phyloP scores from a whole-genome alignment of 768 basidiomycete species.

The Suillus tomentosus region DNA sequence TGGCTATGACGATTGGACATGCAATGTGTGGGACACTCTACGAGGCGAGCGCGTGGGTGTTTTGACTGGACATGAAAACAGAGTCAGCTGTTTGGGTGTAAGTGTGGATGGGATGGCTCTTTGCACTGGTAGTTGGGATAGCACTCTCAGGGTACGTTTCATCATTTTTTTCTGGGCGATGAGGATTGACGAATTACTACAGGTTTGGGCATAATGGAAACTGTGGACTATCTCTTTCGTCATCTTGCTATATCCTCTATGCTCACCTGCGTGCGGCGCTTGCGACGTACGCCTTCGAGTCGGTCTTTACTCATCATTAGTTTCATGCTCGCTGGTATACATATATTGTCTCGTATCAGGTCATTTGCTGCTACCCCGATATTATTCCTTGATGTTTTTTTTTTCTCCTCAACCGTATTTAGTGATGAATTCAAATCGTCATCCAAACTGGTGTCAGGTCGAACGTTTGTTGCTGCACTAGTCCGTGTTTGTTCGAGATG shows the following conservation, averaged over 20 bases:
- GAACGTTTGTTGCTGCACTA: constrained; percentile 6
- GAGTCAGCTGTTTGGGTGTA: constrained; percentile 95
- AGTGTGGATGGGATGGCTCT: constrained; percentile 97
- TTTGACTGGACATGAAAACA: constrained; percentile 96
- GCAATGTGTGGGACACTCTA: constrained; percentile 99
- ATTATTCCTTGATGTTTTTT: constrained; percentile 36
- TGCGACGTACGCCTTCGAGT: constrained; percentile 55
- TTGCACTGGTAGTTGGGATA: constrained; percentile 98
- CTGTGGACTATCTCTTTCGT: constrained; percentile 23
- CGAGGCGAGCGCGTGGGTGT: constrained; percentile 99
- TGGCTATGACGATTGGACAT: constrained; percentile 99
- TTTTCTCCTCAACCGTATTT: constrained; percentile 48
- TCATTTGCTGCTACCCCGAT: constrained; percentile 35
- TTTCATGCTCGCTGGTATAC: constrained; percentile 39
- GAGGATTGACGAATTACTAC: constrained; percentile 18
- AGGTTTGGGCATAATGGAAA: constrained; percentile 83
- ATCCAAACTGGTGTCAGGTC: constrained; percentile 20
- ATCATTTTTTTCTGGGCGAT: constrained; percentile 10
- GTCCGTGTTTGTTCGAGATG: constrained; percentile 8
- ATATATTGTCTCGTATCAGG: constrained; percentile 37
- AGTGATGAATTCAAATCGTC: constrained; percentile 43
- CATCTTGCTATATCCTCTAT: constrained; percentile 40
- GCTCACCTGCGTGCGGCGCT: constrained; percentile 53
- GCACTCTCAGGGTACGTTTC: constrained; percentile 82
- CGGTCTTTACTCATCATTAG: constrained; percentile 57